Evolutionary conservation across 495 filamentous ascomycete genomes (phyloP).

Genomic region (Podospora pseudoanserina): DNA sequence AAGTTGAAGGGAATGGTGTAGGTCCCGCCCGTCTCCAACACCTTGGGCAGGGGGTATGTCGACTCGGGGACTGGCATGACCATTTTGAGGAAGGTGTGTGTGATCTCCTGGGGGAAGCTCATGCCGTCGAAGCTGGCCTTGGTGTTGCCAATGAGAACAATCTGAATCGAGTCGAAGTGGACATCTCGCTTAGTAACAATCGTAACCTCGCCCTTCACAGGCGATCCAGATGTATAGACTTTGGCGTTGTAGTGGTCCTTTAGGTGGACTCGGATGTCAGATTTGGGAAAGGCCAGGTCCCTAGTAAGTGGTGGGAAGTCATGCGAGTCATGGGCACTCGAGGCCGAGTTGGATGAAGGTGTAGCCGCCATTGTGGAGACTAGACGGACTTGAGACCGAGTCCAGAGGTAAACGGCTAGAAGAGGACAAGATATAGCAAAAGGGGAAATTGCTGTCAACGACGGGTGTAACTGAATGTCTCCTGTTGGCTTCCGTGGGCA

Average conservation of each 20-base stretch:
- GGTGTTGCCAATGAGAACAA: slow-evolving; percentile 69
- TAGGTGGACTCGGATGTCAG: slow-evolving; percentile 43
- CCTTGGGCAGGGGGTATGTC: slow-evolving; percentile 64
- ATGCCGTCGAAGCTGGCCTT: slow-evolving; percentile 43
- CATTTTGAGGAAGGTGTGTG: slow-evolving; percentile 71
- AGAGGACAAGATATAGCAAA: not conserved
- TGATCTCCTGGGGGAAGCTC: slow-evolving; percentile 39
- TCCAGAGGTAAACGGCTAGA: not conserved
- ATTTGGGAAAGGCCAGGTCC: slow-evolving; percentile 25
- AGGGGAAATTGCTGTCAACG: not conserved
- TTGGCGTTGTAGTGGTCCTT: slow-evolving; percentile 46
- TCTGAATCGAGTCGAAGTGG: slow-evolving; percentile 74
- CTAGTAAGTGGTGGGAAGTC: slow-evolving; percentile 5
- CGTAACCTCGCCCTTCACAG: slow-evolving; percentile 48
- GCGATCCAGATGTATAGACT: slow-evolving; percentile 48
- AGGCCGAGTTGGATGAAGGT: slow-evolving; percentile 6
- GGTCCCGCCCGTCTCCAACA: slow-evolving; percentile 61
- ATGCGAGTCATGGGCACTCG: slow-evolving; percentile 14
- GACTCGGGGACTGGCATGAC: slow-evolving; percentile 70
- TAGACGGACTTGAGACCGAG: not conserved
- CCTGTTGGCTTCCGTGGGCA: not conserved
- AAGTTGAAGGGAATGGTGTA: slow-evolving; percentile 86
- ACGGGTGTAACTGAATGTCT: not conserved
- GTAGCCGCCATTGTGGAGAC: slow-evolving; percentile 2
- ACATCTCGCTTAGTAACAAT: slow-evolving; percentile 59